Evolutionary conservation across 768 basidiomycete genomes (phyloP), one percentile per base, ranked within the genome.

Genomic region (Boletus pseudo-olivaceus): DNA sequence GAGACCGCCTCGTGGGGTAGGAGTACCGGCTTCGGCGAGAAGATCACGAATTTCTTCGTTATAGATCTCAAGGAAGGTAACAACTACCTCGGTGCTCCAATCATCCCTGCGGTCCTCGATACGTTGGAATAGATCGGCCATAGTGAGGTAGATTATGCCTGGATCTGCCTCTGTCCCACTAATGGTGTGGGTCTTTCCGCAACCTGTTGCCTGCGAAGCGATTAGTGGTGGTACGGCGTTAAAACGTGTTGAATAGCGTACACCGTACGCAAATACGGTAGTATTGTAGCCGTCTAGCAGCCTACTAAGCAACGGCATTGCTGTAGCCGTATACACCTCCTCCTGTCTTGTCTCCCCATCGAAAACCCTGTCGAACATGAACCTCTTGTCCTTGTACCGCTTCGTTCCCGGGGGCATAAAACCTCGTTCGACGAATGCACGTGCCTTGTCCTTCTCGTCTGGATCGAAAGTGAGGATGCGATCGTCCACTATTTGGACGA

Each of bases 141-240:
- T 98, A 19, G 94, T 93, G 54, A 93, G 80, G 72, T 98, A 94
- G 69, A 98, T 97, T 63, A 97, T 85, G 30, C 97, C 97, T 17
- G 92, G 93, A 68, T 96, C 89, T 20, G 70, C 67, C 42, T 88
- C 87, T 35, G 90, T 88, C 53, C 96, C 96, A 63, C 93, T 97
- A 70, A 99, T 98, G 19, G 97, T 99, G 72, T 98, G 95, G 5
- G 97, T 99, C 73, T 99, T 99, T 59, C 97, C 97, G 69, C 97
- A 98, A n/a, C 97, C 97, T n/a, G 97, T 98, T 23, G 97, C 97
- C 97, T 98, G 65, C 19, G 40, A 53, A 41, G 57, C 49, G 45
- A 60, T 64, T 50, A 47, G 58, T 44, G 29, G 60, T 29, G 51
- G 49, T 26, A 54, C 20, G 32, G 19, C 15, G 26, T 47, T 26